Conservation (phyloP, 495 filamentous ascomycete species). For the Penicillium herquei region DNA sequence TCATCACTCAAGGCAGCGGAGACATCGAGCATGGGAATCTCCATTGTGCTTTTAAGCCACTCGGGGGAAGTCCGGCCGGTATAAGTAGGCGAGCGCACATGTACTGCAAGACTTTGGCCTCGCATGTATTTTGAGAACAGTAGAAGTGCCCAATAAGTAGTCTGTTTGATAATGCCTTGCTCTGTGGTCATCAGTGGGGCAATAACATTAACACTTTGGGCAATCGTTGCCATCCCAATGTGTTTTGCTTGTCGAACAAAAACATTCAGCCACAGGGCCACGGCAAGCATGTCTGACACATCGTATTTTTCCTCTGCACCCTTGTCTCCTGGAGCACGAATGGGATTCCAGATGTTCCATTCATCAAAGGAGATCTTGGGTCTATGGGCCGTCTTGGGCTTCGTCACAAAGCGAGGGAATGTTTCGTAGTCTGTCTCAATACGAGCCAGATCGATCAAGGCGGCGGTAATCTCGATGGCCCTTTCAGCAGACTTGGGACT, state of each 20-base stretch:
- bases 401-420: constrained; percentile 1
- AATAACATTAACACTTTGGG: background rate
- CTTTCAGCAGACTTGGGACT: background rate
- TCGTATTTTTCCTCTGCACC: background rate
- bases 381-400: background rate
- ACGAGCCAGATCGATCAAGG: background rate
- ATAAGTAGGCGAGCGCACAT: background rate
- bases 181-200: background rate
- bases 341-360: background rate
- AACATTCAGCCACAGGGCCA: background rate
- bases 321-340: background rate
- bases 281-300: background rate
- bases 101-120: background rate
- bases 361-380: constrained; percentile 3
- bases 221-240: background rate
- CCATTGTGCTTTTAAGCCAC: background rate
- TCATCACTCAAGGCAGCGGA: background rate
- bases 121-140: background rate
- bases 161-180: background rate
- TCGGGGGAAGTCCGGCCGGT: background rate
- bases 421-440: constrained; percentile 1
- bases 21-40: background rate
- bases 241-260: background rate
- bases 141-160: background rate
- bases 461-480: constrained; percentile 1